Evolutionary conservation across 148 eudicot species (phyloP), one percentile per base, ranked within the genome.

Genomic region (Silene conica): DNA sequence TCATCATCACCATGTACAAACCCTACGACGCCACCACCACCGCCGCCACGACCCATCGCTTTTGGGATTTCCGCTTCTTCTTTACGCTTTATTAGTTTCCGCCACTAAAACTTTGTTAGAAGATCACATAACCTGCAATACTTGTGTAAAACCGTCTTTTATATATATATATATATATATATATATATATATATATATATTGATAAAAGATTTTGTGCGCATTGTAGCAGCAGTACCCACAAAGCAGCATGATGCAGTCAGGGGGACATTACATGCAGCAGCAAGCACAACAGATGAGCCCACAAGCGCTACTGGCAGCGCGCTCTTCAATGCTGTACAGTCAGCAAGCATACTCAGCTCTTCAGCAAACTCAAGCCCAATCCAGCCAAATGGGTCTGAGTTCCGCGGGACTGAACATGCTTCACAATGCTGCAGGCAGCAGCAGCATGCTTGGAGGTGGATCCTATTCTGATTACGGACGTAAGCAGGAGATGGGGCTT

Each of bases 271-370:
- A 93, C 85, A 65, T 88, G 88, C 96, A 89, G 79, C 96, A 79
- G 83, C 93, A 92, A 79, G 81, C 91, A 67, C 96, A 92, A 25
- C 82, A 84, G 38, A 85, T 89, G 94, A 72, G 89, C 9, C 86
- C 91, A 1, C 98, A 94, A 76, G 87, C 95, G 1, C 75, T 94
- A 26, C 91, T 94, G 98, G 95, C 95, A 6, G 92, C 97, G 6
- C 91, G 98, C 21, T 88, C 92, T 14, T 88, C 95, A 0, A 88
- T 89, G 91, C 84, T 91, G n/a, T 94, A 94, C 80, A 83, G 82
- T 72, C 91, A 92, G 76, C 98, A 94, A 73, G 90, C 87, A 15
- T 88, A 85, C 63, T 85, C 94, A 0, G 85, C 93, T 1, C 85
- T 91, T n/a, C 98, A 93, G 54, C 90, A 86, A 52, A 92, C 80